Percentiles rank a stretch among this genome's conserved stretches.
phyloP scores from a whole-genome alignment of 805 yeast species.

The Lipomyces chichibuensis region DNA sequence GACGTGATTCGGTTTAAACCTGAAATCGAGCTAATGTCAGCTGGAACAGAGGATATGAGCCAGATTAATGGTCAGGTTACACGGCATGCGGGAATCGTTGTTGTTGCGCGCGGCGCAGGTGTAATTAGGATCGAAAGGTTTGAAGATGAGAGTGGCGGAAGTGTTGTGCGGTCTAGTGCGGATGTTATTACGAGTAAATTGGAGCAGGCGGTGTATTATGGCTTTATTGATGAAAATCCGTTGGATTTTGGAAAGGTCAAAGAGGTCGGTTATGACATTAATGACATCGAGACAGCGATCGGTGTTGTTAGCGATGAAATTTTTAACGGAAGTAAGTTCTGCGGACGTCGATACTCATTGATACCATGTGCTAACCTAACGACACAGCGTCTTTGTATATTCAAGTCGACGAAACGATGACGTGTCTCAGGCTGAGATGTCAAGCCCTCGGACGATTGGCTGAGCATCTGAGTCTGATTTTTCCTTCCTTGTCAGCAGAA shows the following conservation, averaged over 20 bases:
- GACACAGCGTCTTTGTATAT: slow-evolving; percentile 22
- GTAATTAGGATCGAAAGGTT: slow-evolving; percentile 61
- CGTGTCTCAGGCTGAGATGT: slow-evolving; percentile 52
- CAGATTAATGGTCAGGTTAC: slow-evolving; percentile 37
- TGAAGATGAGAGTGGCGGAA: slow-evolving; percentile 27
- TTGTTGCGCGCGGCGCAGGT: slow-evolving; percentile 61
- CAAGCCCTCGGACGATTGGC: slow-evolving; percentile 52
- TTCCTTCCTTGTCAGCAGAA: slow-evolving; percentile 44
- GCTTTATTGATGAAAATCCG: slow-evolving; percentile 48
- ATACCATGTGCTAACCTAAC: no score
- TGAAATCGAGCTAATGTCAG: slow-evolving; percentile 59
- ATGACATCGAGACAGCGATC: slow-evolving; percentile 58
- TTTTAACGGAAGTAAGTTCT: slow-evolving; percentile 48
- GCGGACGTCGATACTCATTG: background rate
- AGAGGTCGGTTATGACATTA: slow-evolving; percentile 51
- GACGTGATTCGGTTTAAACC: slow-evolving; percentile 66
- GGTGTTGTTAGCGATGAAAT: slow-evolving; percentile 58
- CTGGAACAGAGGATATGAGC: slow-evolving; percentile 54
- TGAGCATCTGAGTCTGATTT: slow-evolving; percentile 50
- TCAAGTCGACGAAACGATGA: slow-evolving; percentile 20
- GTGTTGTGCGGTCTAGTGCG: slow-evolving; percentile 19
- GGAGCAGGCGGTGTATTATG: slow-evolving; percentile 80
- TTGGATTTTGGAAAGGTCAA: slow-evolving; percentile 52
- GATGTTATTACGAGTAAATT: slow-evolving; percentile 68
- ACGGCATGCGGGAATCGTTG: slow-evolving; percentile 52